These are phyloP conservation scores for Nicotiana tabacum DNA, from an alignment of 257 asterid species.

Conservation along the genomic window DNA sequence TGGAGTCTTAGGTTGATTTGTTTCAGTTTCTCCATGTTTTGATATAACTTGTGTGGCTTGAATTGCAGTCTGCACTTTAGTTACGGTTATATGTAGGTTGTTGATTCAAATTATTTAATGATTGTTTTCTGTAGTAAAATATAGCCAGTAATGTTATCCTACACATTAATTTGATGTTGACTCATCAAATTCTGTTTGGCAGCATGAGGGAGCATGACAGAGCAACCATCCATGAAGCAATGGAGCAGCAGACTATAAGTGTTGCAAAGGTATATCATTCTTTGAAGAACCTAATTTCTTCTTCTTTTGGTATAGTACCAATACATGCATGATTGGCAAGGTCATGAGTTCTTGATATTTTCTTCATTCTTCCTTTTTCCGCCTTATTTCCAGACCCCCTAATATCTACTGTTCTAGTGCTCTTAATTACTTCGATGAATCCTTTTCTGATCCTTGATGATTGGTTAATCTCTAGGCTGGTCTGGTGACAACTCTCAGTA, in stretches of 20 bases:
- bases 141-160: background rate
- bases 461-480: conserved; percentile 64
- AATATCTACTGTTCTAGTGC: background rate
- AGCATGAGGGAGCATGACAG: conserved; percentile 99
- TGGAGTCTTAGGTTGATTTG: background rate
- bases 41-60: background rate
- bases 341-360: background rate
- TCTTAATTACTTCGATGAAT: background rate
- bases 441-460: background rate
- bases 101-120: background rate
- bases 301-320: background rate
- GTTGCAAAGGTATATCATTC: conserved; percentile 80
- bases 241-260: conserved; percentile 99
- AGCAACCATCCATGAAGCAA: conserved; percentile 97
- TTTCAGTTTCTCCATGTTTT: background rate
- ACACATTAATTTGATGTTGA: conserved; percentile 4
- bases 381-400: background rate
- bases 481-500: conserved; percentile 94
- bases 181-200: conserved; percentile 16
- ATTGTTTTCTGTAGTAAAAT: background rate
- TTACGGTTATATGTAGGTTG: background rate
- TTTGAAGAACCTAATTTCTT: background rate
- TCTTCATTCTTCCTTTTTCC: background rate
- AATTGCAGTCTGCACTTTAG: background rate
- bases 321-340: background rate